Percentiles rank a stretch among this genome's conserved stretches.
Evolutionary conservation across 2,329 filamentous ascomycete species (phyloP).

Genomic region (Phoma herbarum): DNA sequence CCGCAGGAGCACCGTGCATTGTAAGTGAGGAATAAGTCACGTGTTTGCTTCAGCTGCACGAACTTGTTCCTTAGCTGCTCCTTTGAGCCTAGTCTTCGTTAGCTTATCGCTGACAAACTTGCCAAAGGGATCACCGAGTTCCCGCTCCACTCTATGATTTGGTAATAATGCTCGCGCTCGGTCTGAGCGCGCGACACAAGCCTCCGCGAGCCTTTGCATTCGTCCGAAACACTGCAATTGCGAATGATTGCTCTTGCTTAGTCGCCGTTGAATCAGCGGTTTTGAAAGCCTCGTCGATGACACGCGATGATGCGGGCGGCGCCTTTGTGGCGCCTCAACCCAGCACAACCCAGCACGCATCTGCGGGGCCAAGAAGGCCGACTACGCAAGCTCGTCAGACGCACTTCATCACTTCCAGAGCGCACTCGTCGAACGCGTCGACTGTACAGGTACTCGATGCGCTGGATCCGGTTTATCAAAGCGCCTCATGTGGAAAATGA

Average conservation of each 20-base stretch:
- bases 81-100: slow-evolving; percentile 1
- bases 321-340: not conserved
- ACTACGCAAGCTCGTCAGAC: not conserved
- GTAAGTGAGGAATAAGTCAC: not conserved
- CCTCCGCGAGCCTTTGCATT: not conserved
- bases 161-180: slow-evolving; percentile 15
- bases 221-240: not conserved
- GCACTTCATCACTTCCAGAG: not conserved
- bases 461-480: not conserved
- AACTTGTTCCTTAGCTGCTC: not conserved
- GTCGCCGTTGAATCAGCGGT: not conserved
- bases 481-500: not conserved
- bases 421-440: not conserved
- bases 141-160: not conserved
- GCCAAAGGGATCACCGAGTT: slow-evolving; percentile 9
- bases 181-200: not conserved
- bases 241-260: not conserved
- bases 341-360: not conserved
- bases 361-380: not conserved
- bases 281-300: not conserved
- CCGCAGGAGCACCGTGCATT: not conserved
- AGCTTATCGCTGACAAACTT: slow-evolving; percentile 7
- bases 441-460: not conserved
- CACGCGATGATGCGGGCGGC: not conserved
- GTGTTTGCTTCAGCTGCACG: not conserved